Percentiles rank a stretch among this genome's conserved stretches.
Conservation (phyloP, 2,329 filamentous ascomycete genomes). For the Venturia oleaginea region DNA sequence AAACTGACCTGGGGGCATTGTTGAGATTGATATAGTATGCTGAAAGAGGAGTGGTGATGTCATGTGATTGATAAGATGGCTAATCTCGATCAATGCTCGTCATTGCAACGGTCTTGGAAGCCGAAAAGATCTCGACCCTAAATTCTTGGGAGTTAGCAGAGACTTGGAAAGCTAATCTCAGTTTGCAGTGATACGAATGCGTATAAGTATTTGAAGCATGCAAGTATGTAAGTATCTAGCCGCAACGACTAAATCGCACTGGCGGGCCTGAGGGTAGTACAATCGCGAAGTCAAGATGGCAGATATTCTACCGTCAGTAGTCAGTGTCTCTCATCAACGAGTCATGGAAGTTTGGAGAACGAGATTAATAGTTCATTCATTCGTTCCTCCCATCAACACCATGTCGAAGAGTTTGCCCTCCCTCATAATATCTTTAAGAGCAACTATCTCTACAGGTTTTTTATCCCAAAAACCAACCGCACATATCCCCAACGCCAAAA, state of each 20-base stretch:
- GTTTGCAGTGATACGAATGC: too few species aligned
- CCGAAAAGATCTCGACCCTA: too few species aligned
- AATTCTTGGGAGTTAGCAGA: too few species aligned
- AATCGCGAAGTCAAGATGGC: too few species aligned
- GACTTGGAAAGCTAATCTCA: too few species aligned
- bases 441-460: background rate
- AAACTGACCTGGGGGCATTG: background rate
- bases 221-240: too few species aligned
- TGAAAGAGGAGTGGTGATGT: background rate
- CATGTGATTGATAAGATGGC: background rate
- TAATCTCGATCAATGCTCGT: too few species aligned
- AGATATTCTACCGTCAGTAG: background rate
- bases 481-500: background rate
- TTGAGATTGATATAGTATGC: background rate
- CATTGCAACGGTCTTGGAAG: too few species aligned
- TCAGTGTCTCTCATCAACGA: background rate
- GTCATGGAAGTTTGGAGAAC: background rate
- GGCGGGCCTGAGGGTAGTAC: too few species aligned
- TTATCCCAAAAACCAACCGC: background rate
- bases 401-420: background rate
- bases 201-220: too few species aligned
- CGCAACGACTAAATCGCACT: too few species aligned
- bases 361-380: background rate
- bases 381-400: background rate
- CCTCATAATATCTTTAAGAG: too few species aligned